Evolutionary conservation across 2,329 filamentous ascomycete species (phyloP), one percentile per base, ranked within the genome.

Genomic region (Colletotrichum sp.): DNA sequence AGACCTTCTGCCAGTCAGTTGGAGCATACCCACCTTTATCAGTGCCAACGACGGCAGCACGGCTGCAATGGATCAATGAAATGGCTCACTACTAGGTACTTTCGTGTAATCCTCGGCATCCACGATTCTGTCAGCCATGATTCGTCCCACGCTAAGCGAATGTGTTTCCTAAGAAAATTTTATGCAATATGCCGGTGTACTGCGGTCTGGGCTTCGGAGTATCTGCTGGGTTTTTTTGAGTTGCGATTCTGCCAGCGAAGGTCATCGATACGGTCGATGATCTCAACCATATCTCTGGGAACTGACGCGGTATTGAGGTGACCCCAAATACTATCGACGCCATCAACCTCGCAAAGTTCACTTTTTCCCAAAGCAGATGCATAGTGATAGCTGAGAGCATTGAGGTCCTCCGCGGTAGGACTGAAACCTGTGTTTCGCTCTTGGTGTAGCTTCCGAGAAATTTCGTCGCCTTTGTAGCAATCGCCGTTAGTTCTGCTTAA

Each of bases 111-210:
- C 81, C 18, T 81, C 62, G 4, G 78, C 72, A 68, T 84, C 80
- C 5, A 79, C 78, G n/a, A 84, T 79, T 2, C 78, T 81, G 21
- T 83, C 82, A 5, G 83, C 74, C 10, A 86, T 80, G 65, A 87
- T 80, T 18, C 83, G 80, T 0, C 83, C 87, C 15, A 89, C 77
- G 80, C 3, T 78, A 81, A 8, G 83, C 81, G 76, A 85, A 83
- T 65, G 81, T 82, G 36, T 83, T 83, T 8, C 84, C 84, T 0
- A 85, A 79, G 2, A 82, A 36, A 1, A 82, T 83, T 12, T 83
- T n/a, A 83, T 89, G 89, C 24, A 84, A 86, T 63, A 87, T 82
- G 0, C 87, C 86, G 83, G 85, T 87, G 76, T 87, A 88, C 76
- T 85, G 84, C 55, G 87, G 74, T 28, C 77, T 78, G 3, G 77